These are phyloP conservation scores for Mesembryanthemum crystallinum DNA, from an alignment of 148 eudicot genomes.

Conservation along the genomic window DNA sequence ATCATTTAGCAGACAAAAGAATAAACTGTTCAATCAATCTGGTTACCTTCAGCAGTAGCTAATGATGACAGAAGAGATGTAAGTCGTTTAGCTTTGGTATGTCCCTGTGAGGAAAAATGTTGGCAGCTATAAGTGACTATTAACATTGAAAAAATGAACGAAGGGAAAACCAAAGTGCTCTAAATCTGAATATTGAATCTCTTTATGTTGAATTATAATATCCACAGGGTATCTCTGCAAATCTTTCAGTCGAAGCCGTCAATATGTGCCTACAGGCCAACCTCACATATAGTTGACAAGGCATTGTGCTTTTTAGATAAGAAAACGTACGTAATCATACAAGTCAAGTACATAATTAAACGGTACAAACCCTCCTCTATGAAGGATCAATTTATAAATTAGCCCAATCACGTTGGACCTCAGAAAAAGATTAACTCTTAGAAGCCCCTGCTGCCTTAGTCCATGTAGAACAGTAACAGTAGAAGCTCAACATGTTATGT, in stretches of 20 bases:
- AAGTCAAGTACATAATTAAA: too few relatives aligned
- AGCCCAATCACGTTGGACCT: too few relatives aligned
- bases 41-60: constrained; percentile 49
- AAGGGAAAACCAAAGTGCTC: not conserved
- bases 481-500: too few relatives aligned
- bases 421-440: too few relatives aligned
- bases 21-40: constrained; percentile 3
- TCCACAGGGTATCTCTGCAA: not conserved
- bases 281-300: not conserved
- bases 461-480: too few relatives aligned
- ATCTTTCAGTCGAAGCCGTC: not conserved
- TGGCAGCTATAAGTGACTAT: not conserved
- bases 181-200: not conserved
- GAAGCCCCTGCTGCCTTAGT: too few relatives aligned
- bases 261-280: not conserved
- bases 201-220: not conserved
- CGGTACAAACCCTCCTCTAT: too few relatives aligned
- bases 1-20: not conserved
- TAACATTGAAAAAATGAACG: not conserved
- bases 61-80: constrained; percentile 55
- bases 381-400: too few relatives aligned
- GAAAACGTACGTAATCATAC: not conserved
- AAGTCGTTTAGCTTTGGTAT: constrained; percentile 62
- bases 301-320: not conserved
- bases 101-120: constrained; percentile 49